Evolutionary conservation across 805 yeast species (phyloP).

Genomic region (Pichia membranifaciens): DNA sequence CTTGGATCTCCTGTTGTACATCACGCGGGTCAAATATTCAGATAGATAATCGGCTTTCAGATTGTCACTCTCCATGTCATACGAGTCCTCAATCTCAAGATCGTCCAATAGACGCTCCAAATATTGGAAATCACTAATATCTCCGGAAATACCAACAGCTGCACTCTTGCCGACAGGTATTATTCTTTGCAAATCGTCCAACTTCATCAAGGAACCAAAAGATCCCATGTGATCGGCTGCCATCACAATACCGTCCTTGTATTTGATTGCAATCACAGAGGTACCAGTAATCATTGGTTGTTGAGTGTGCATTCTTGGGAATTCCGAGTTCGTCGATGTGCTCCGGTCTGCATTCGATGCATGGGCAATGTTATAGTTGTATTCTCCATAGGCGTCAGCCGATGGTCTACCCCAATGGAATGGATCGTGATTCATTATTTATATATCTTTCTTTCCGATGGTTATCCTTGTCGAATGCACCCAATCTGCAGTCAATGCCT

Average conservation of each 20-base stretch:
- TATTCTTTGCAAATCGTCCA: constrained; percentile 79
- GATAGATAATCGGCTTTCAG: constrained; percentile 84
- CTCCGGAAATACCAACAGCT: constrained; percentile 92
- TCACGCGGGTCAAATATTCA: constrained; percentile 75
- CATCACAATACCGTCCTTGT: constrained; percentile 80
- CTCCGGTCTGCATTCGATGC: constrained; percentile 36
- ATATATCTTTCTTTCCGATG: too few relatives aligned
- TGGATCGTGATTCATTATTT: constrained; percentile 88
- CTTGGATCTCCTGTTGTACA: constrained; percentile 84
- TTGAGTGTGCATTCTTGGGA: constrained; percentile 83
- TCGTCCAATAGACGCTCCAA: constrained; percentile 70
- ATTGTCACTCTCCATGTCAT: constrained; percentile 61
- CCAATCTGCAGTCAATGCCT: too few relatives aligned
- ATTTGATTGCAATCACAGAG: constrained; percentile 87
- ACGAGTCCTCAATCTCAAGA: constrained; percentile 69
- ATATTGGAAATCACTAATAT: constrained; percentile 87
- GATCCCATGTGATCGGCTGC: constrained; percentile 95
- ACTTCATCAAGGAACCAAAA: constrained; percentile 87
- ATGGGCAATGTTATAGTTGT: constrained; percentile 67
- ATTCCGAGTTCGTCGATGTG: constrained; percentile 26
- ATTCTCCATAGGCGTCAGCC: constrained; percentile 72
- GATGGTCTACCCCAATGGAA: constrained; percentile 93
- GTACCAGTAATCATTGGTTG: constrained; percentile 96
- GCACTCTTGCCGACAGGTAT: constrained; percentile 79
- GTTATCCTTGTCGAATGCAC: too few relatives aligned